These are phyloP conservation scores for Nidula niveotomentosa DNA, from an alignment of 1,284 basidiomycete genomes.

Conservation along the genomic window DNA sequence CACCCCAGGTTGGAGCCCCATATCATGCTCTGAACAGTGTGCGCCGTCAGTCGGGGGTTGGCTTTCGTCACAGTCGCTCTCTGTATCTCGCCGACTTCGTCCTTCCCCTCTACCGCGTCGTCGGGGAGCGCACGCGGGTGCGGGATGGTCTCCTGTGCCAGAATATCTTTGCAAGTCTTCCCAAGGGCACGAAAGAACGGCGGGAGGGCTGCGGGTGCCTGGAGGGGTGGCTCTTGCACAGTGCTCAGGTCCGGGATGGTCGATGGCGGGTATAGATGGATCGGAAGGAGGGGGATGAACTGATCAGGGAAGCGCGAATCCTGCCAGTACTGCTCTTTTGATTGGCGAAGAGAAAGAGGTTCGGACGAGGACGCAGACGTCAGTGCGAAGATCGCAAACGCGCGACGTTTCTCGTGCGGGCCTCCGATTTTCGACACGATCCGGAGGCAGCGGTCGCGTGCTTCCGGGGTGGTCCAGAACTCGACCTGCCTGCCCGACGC, in stretches of 20 bases:
- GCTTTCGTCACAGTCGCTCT: constrained; percentile 52
- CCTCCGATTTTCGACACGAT: constrained; percentile 78
- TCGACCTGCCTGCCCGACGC: constrained; percentile 32
- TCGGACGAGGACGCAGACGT: background rate
- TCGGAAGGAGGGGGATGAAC: constrained; percentile 56
- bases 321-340: constrained; percentile 55
- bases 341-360: constrained; percentile 11
- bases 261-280: constrained; percentile 42
- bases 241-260: constrained; percentile 7
- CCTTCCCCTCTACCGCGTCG: constrained; percentile 8
- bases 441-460: constrained; percentile 62
- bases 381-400: constrained; percentile 49
- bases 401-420: constrained; percentile 55
- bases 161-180: constrained; percentile 49
- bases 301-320: constrained; percentile 53
- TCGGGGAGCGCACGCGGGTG: constrained; percentile 26
- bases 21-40: constrained; percentile 69
- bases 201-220: constrained; percentile 3
- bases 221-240: constrained; percentile 4
- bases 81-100: constrained; percentile 36
- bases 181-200: constrained; percentile 45
- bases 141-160: constrained; percentile 41
- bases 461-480: constrained; percentile 81
- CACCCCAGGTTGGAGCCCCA: constrained; percentile 69
- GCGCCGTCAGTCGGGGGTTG: constrained; percentile 61